A percentile compares a stretch with the other conserved stretches of the same genome.
phyloP scores from a whole-genome alignment of 306 rosid species.

The Luffa acutangula region DNA sequence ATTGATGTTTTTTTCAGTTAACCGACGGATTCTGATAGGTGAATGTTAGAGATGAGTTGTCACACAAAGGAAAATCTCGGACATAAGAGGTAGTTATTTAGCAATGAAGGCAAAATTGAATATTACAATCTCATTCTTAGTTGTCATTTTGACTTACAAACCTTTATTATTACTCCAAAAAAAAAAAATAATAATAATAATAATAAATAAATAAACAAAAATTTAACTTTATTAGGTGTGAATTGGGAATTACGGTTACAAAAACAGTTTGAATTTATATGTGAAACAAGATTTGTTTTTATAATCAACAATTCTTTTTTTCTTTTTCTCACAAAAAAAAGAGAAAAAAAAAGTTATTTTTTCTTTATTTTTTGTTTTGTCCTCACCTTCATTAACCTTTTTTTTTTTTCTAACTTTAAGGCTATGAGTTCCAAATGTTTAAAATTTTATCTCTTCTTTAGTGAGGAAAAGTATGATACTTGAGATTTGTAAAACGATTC shows the following conservation, averaged over 20 bases:
- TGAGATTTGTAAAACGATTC: background rate
- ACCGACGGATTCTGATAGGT: background rate
- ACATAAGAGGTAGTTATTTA: background rate
- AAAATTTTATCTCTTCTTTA: background rate
- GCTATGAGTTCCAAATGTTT: background rate
- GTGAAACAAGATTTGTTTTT: background rate
- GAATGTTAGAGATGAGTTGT: background rate
- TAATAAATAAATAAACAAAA: too few relatives aligned
- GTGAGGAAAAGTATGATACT: background rate
- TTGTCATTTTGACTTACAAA: background rate
- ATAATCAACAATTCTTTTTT: background rate
- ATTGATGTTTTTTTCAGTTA: background rate
- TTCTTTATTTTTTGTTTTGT: background rate
- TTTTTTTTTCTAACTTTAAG: background rate
- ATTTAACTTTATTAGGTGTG: background rate
- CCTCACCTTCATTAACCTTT: background rate
- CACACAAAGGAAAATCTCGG: background rate
- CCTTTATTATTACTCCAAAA: background rate
- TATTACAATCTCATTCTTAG: background rate
- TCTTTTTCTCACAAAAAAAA: too few relatives aligned
- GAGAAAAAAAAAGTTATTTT: too few relatives aligned
- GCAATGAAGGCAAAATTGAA: background rate
- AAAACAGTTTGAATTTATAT: background rate
- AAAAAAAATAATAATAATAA: too few relatives aligned
- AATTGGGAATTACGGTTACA: background rate